A percentile compares a stretch with the other conserved stretches of the same genome.
Evolutionary conservation across 2,329 filamentous ascomycete species (phyloP).

Genomic region (Aquanectria penicillioides): DNA sequence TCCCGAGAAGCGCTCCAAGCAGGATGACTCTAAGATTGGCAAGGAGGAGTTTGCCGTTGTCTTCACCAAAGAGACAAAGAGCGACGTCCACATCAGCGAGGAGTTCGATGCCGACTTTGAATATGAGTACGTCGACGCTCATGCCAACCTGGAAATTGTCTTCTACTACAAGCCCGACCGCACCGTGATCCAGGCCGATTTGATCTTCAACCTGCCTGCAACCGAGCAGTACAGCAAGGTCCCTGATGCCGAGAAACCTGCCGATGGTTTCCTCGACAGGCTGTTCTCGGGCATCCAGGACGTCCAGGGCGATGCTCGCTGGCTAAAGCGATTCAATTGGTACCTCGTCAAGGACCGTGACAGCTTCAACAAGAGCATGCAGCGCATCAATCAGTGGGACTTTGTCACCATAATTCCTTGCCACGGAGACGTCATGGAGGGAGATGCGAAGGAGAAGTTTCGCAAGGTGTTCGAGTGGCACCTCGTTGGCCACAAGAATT

Average conservation of each 20-base stretch:
- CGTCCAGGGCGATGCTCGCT: conserved; percentile 73
- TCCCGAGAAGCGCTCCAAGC: conserved; percentile 79
- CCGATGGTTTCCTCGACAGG: conserved; percentile 51
- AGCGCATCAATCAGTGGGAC: conserved; percentile 80
- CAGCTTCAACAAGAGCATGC: conserved; percentile 76
- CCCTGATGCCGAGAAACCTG: conserved; percentile 51
- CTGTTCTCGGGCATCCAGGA: conserved; percentile 65
- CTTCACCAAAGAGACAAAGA: conserved; percentile 68
- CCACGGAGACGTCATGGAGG: conserved; percentile 90
- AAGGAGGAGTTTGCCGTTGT: conserved; percentile 71
- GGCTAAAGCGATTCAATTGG: conserved; percentile 86
- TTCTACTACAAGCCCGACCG: conserved; percentile 83
- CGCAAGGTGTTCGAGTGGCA: conserved; percentile 87
- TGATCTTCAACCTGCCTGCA: conserved; percentile 91
- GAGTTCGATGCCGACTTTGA: conserved; percentile 92
- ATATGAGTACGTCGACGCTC: conserved; percentile 81
- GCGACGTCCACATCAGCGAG: conserved; percentile 65
- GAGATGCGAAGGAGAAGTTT: conserved; percentile 77
- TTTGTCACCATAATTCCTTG: conserved; percentile 89
- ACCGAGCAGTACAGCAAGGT: conserved; percentile 85
- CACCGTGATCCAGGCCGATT: conserved; percentile 87
- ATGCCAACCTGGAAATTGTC: conserved; percentile 88
- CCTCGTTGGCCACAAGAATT: conserved; percentile 55
- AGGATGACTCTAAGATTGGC: conserved; percentile 56
- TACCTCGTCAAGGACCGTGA: conserved; percentile 73